These are phyloP conservation scores for Trapa incisa DNA, from an alignment of 345 rosid species.

Conservation along the genomic window DNA sequence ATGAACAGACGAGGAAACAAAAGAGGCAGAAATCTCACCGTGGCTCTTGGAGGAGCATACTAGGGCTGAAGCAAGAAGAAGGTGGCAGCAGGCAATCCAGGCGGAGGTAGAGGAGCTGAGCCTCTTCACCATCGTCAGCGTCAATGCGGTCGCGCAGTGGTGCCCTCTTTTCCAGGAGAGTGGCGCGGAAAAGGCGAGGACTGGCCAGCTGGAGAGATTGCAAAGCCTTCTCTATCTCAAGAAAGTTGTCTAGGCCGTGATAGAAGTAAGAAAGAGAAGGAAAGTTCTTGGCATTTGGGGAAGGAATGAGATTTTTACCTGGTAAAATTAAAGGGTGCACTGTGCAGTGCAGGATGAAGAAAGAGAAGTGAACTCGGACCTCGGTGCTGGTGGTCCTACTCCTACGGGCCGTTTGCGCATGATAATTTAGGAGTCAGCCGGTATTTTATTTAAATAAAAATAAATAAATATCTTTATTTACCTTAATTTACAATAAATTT, in stretches of 20 bases:
- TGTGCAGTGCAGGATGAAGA: neutral
- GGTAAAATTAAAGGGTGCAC: too few species aligned
- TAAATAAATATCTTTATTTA: too few species aligned
- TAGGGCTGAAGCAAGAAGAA: constrained; percentile 25
- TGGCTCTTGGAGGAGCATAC: constrained; percentile 50
- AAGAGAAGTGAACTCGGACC: neutral
- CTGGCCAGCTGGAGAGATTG: constrained; percentile 8
- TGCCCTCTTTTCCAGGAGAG: too few species aligned
- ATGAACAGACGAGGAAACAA: neutral
- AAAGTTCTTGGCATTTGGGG: neutral
- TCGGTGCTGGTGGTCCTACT: constrained; percentile 14
- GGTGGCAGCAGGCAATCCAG: constrained; percentile 16
- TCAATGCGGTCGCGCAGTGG: neutral
- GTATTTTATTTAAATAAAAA: too few species aligned
- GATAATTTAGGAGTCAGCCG: too few species aligned
- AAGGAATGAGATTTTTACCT: constrained; percentile 2
- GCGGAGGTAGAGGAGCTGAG: constrained; percentile 8
- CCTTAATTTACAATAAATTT: too few species aligned
- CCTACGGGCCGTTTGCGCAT: constrained; percentile 20
- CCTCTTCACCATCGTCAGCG: constrained; percentile 13
- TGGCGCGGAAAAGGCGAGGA: constrained; percentile 8
- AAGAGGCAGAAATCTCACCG: constrained; percentile 24
- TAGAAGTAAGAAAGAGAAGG: constrained; percentile 1
- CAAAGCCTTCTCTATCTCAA: constrained; percentile 1
- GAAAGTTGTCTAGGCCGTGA: neutral